Conservation (phyloP, 106 monocot species). For the Acorus calamus region DNA sequence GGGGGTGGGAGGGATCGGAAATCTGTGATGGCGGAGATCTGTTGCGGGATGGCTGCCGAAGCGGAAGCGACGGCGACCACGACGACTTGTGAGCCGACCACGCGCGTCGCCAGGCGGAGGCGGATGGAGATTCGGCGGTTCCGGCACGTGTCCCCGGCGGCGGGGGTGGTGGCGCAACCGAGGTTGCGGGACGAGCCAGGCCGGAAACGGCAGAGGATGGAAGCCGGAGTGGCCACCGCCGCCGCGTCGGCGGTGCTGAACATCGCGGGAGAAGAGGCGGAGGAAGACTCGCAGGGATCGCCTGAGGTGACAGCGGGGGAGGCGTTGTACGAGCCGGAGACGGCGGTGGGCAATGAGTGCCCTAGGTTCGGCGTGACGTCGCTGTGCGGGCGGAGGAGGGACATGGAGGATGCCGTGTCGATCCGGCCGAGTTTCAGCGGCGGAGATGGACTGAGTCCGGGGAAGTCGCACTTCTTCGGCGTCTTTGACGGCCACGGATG, state of each 20-base stretch:
- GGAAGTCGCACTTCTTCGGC: slow-evolving; percentile 49
- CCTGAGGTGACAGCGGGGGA: neutral
- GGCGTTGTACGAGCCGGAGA: neutral
- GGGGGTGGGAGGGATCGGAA: neutral
- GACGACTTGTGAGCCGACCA: slow-evolving; percentile 10
- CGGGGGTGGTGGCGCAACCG: slow-evolving; percentile 11
- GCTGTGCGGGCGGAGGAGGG: slow-evolving; percentile 66
- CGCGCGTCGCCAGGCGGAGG: slow-evolving; percentile 39
- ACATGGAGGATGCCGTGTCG: slow-evolving; percentile 84
- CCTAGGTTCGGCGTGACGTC: slow-evolving; percentile 53
- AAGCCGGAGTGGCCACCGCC: neutral
- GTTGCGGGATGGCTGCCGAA: slow-evolving; percentile 28
- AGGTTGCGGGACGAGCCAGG: neutral
- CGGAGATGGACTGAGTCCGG: neutral
- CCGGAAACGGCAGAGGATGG: slow-evolving; percentile 28
- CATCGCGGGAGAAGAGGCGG: neutral
- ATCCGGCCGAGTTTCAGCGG: slow-evolving; percentile 26
- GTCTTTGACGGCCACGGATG: slow-evolving; percentile 92
- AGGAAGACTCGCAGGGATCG: neutral
- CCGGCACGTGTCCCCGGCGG: slow-evolving; percentile 12
- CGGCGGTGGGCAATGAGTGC: neutral
- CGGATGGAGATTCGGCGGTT: slow-evolving; percentile 46
- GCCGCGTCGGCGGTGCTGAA: neutral
- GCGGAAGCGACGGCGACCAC: slow-evolving; percentile 9
- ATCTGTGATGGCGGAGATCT: slow-evolving; percentile 57